Conservation (phyloP, 2,329 filamentous ascomycete species). For the Aureobasidium sp. region DNA sequence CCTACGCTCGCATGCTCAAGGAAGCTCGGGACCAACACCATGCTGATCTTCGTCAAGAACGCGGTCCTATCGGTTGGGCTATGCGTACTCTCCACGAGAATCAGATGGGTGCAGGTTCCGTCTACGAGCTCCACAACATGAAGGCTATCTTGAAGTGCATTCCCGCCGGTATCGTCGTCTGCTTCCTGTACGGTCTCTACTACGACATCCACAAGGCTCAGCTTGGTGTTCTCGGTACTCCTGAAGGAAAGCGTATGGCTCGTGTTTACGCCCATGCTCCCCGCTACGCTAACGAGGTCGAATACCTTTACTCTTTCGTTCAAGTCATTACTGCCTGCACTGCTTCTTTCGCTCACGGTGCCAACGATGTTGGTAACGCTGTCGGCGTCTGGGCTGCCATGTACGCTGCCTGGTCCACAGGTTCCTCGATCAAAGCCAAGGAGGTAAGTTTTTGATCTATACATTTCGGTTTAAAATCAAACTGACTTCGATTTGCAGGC, state of each 20-base stretch:
- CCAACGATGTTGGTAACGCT: constrained; percentile 72
- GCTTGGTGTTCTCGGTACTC: constrained; percentile 73
- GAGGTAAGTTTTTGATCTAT: no score
- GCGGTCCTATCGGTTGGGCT: constrained; percentile 82
- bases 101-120: constrained; percentile 74
- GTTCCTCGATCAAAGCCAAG: constrained; percentile 59
- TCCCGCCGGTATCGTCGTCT: constrained; percentile 71
- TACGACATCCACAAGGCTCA: constrained; percentile 87
- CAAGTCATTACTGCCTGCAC: constrained; percentile 64
- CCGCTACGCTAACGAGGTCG: constrained; percentile 69
- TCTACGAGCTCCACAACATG: constrained; percentile 81
- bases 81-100: constrained; percentile 82
- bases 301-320: constrained; percentile 67
- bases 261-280: constrained; percentile 63
- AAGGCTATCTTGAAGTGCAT: constrained; percentile 69
- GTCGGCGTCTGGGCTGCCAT: constrained; percentile 71
- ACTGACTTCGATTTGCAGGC: no score
- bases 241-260: constrained; percentile 74
- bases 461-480: no score
- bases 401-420: constrained; percentile 65
- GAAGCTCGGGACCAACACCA: constrained; percentile 64
- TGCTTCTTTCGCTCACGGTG: constrained; percentile 76
- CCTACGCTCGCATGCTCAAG: constrained; percentile 1
- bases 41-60: constrained; percentile 47
- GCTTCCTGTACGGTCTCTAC: constrained; percentile 76